These are phyloP conservation scores for Neonectria ditissima DNA, from an alignment of 2,329 filamentous ascomycete species.

Conservation along the genomic window DNA sequence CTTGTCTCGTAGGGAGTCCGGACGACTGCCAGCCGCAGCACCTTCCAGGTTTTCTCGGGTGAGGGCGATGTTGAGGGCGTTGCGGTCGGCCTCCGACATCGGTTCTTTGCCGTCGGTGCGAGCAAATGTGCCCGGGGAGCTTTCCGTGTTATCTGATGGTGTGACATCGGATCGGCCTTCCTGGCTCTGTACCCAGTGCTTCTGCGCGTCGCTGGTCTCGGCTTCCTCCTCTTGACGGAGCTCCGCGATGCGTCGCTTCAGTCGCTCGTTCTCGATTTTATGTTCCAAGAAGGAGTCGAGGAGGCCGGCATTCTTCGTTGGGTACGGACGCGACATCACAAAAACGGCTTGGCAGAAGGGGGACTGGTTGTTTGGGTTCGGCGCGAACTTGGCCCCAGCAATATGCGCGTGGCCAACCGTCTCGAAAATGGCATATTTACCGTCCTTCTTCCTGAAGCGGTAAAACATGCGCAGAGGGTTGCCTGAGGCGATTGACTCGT, in stretches of 20 bases:
- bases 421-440: slow-evolving; percentile 84
- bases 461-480: slow-evolving; percentile 87
- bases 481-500: slow-evolving; percentile 87
- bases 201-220: slow-evolving; percentile 75
- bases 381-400: slow-evolving; percentile 73
- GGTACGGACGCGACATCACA: slow-evolving; percentile 91
- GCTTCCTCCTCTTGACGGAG: slow-evolving; percentile 87
- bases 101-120: slow-evolving; percentile 52
- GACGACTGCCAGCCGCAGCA: slow-evolving; percentile 70
- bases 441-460: slow-evolving; percentile 81
- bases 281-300: slow-evolving; percentile 95
- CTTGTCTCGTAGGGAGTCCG: slow-evolving; percentile 85
- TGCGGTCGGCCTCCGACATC: slow-evolving; percentile 77
- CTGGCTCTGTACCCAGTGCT: slow-evolving; percentile 70
- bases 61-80: slow-evolving; percentile 73
- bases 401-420: slow-evolving; percentile 94
- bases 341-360: slow-evolving; percentile 90
- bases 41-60: slow-evolving; percentile 86
- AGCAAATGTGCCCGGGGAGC: slow-evolving; percentile 49
- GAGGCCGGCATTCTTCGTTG: slow-evolving; percentile 85
- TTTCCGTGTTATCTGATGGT: slow-evolving; percentile 58
- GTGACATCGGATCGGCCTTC: slow-evolving; percentile 67
- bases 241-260: slow-evolving; percentile 86
- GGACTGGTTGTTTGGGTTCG: slow-evolving; percentile 72
- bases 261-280: slow-evolving; percentile 93